Evolutionary conservation across 345 rosid genomes (phyloP).

Genomic region (Atalantia buxifolia): DNA sequence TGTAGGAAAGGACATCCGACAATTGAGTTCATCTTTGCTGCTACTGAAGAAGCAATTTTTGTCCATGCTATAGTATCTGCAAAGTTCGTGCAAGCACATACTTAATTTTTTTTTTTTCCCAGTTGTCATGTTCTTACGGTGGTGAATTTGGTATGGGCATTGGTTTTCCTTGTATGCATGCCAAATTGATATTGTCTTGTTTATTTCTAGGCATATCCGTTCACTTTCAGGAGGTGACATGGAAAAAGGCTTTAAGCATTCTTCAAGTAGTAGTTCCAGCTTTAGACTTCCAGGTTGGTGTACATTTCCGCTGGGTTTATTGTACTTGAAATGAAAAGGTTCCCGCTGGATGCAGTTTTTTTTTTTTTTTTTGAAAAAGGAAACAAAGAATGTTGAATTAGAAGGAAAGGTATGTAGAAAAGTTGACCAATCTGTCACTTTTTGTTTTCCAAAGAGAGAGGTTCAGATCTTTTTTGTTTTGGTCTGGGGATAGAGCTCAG

Average conservation of each 20-base stretch:
- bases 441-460: neutral
- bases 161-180: constrained; percentile 13
- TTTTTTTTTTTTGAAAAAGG: neutral
- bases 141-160: constrained; percentile 13
- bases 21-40: constrained; percentile 90
- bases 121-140: neutral
- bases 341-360: neutral
- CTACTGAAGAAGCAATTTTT: constrained; percentile 88
- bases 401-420: neutral
- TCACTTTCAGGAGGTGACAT: constrained; percentile 74
- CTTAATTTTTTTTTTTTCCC: neutral
- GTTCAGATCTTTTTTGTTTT: neutral
- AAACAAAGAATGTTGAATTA: neutral
- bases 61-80: constrained; percentile 86
- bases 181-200: constrained; percentile 20
- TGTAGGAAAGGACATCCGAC: constrained; percentile 91
- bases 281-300: constrained; percentile 81
- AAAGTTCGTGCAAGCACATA: constrained; percentile 58
- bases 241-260: constrained; percentile 56
- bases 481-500: neutral
- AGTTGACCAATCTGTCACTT: neutral
- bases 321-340: constrained; percentile 3
- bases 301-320: neutral
- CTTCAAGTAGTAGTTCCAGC: constrained; percentile 48
- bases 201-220: constrained; percentile 67